Percentiles rank a stretch among this genome's conserved stretches.
Conservation (phyloP, 306 rosid genomes). For the Cucumis melo region DNA sequence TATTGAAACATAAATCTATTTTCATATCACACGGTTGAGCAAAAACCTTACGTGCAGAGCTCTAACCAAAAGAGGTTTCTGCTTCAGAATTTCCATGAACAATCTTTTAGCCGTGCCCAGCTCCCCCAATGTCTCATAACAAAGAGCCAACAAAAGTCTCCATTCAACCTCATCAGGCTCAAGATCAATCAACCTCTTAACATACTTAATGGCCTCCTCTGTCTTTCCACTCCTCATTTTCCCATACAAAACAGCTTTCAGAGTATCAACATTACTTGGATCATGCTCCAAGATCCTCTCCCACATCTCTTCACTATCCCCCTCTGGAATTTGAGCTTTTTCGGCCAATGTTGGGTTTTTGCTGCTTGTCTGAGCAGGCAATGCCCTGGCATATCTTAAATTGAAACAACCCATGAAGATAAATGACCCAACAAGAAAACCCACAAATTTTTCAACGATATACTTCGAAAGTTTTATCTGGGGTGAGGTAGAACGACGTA, state of each 20-base stretch:
- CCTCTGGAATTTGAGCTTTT: constrained; percentile 12
- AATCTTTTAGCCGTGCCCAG: constrained; percentile 47
- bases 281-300: constrained; percentile 59
- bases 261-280: constrained; percentile 46
- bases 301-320: constrained; percentile 31
- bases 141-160: constrained; percentile 74
- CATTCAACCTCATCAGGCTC: constrained; percentile 78
- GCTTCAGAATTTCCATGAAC: constrained; percentile 47
- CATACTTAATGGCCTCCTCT: constrained; percentile 57
- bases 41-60: constrained; percentile 72
- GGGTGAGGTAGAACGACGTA: not conserved
- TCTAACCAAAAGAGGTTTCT: constrained; percentile 62
- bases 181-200: constrained; percentile 47
- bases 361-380: constrained; percentile 28
- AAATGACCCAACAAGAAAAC: constrained; percentile 55
- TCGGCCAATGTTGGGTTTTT: constrained; percentile 25
- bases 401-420: constrained; percentile 37
- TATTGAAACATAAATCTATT: not conserved
- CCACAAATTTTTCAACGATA: constrained; percentile 24
- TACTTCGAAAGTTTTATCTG: constrained; percentile 11
- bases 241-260: constrained; percentile 56
- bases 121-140: constrained; percentile 62
- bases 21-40: not conserved
- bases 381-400: constrained; percentile 30
- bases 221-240: constrained; percentile 69